Percentiles rank a stretch among this genome's conserved stretches.
Conservation (phyloP, 1,139 yeast species). For the Lipomyces yarrowii region DNA sequence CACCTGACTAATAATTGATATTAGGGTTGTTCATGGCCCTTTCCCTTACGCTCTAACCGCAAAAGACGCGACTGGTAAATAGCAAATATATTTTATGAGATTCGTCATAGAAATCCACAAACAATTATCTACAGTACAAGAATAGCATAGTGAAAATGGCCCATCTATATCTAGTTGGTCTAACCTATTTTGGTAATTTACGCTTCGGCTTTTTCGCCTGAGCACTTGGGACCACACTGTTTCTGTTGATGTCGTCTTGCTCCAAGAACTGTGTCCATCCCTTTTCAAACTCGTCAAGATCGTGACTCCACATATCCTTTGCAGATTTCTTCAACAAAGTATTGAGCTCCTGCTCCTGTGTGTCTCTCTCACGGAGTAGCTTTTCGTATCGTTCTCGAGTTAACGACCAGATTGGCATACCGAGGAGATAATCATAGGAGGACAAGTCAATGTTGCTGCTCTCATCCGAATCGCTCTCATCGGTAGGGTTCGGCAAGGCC, state of each 20-base stretch:
- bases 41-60: not conserved
- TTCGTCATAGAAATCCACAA: not conserved
- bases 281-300: slow-evolving; percentile 69
- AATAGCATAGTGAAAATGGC: not conserved
- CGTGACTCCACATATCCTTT: slow-evolving; percentile 85
- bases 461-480: slow-evolving; percentile 46
- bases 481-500: slow-evolving; percentile 44
- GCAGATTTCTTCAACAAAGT: slow-evolving; percentile 68
- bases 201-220: slow-evolving; percentile 28
- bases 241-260: slow-evolving; percentile 53
- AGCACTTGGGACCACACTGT: slow-evolving; percentile 22
- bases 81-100: not conserved
- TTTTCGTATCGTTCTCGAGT: slow-evolving; percentile 87
- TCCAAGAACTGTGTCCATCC: slow-evolving; percentile 68
- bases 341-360: slow-evolving; percentile 72
- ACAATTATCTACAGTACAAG: not conserved
- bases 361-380: slow-evolving; percentile 69
- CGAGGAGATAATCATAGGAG: slow-evolving; percentile 72
- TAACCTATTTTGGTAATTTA: slow-evolving; percentile 25
- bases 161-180: not conserved
- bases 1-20: not conserved
- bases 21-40: not conserved
- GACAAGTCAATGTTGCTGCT: slow-evolving; percentile 48
- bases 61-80: not conserved
- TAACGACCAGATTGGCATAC: slow-evolving; percentile 92